phyloP scores from a whole-genome alignment of 208 protist genomes.

The Acanthamoeba comandoni region DNA sequence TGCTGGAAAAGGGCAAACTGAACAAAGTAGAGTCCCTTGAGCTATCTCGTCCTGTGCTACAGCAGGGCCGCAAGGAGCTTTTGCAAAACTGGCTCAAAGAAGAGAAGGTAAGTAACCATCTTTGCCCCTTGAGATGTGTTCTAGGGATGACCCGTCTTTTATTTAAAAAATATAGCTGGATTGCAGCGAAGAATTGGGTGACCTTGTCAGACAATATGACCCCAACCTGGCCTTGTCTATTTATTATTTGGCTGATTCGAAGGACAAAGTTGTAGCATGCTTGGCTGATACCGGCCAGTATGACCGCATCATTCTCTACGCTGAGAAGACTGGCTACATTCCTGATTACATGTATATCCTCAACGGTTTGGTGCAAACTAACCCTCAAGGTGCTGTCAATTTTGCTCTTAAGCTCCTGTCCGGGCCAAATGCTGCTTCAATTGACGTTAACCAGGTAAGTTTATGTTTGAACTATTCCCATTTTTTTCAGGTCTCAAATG shows the following conservation, averaged over 20 bases:
- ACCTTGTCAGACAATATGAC: conserved; percentile 93
- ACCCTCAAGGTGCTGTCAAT: conserved; percentile 93
- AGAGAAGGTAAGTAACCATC: conserved; percentile 92
- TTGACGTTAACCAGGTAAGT: conserved; percentile 59
- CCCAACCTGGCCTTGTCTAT: conserved; percentile 97
- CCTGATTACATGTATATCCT: conserved; percentile 96
- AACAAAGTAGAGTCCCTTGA: conserved; percentile 98
- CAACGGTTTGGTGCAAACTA: conserved; percentile 91
- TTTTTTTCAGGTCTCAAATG: too few species aligned
- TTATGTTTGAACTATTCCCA: conserved; percentile 20
- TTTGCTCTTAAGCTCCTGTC: conserved; percentile 93
- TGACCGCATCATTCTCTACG: conserved; percentile 98
- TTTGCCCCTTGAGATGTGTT: not conserved
- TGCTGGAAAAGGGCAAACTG: conserved; percentile 95
- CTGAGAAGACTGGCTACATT: conserved; percentile 94
- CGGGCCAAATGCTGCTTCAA: conserved; percentile 29
- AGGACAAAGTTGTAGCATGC: conserved; percentile 85
- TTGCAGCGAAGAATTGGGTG: conserved; percentile 97
- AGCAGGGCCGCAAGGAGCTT: conserved; percentile 87
- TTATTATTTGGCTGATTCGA: conserved; percentile 89
- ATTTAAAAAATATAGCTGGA: conserved; percentile 94
- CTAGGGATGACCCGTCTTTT: not conserved
- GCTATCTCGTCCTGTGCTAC: conserved; percentile 94
- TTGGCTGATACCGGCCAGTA: conserved; percentile 95
- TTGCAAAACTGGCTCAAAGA: conserved; percentile 98